phyloP scores from a whole-genome alignment of 2,329 filamentous ascomycete genomes.

The Didymella exigua region DNA sequence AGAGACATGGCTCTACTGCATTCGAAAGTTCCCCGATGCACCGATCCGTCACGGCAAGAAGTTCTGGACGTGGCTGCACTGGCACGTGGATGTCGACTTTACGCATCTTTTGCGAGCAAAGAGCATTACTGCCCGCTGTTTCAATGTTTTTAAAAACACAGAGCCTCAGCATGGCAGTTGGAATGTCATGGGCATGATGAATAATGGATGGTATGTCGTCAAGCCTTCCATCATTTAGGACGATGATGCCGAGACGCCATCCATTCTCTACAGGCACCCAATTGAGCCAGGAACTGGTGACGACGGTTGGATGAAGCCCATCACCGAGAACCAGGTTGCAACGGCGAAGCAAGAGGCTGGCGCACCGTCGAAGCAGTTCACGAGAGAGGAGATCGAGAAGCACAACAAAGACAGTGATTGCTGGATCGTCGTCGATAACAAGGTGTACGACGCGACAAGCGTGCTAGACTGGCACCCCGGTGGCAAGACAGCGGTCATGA shows the following conservation, averaged over 20 bases:
- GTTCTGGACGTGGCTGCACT: constrained; percentile 62
- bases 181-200: constrained; percentile 63
- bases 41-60: constrained; percentile 60
- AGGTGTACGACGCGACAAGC: constrained; percentile 68
- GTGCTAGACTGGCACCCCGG: constrained; percentile 66
- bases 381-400: constrained; percentile 59
- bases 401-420: constrained; percentile 34
- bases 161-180: constrained; percentile 55
- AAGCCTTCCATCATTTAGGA: constrained; percentile 48
- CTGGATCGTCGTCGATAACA: constrained; percentile 70
- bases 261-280: constrained; percentile 35
- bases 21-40: constrained; percentile 55
- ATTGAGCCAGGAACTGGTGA: constrained; percentile 53
- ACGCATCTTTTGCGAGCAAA: constrained; percentile 52
- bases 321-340: constrained; percentile 53
- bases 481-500: constrained; percentile 58
- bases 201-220: constrained; percentile 59
- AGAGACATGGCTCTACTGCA: constrained; percentile 57
- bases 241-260: constrained; percentile 37
- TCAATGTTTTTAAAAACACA: constrained; percentile 59
- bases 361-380: constrained; percentile 58
- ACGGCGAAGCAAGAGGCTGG: constrained; percentile 53
- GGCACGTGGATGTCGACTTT: constrained; percentile 58
- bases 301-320: constrained; percentile 60
- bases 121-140: constrained; percentile 55